A percentile compares a stretch with the other conserved stretches of the same genome.
These are phyloP conservation scores for Coemansia sp. DNA, from an alignment of 192 early-diverging fungal species.

Conservation along the genomic window DNA sequence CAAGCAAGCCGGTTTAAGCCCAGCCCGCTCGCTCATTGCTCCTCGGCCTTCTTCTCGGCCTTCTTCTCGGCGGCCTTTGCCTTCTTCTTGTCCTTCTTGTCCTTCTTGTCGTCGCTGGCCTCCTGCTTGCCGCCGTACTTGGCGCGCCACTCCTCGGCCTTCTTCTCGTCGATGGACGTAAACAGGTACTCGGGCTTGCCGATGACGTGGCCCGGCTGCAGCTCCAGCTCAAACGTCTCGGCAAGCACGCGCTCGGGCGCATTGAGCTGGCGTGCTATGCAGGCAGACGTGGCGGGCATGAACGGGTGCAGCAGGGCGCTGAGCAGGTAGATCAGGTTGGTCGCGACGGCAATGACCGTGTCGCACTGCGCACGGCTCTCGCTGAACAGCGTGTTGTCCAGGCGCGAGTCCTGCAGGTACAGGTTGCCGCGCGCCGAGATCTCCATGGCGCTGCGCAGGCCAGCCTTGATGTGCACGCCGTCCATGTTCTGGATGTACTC, in stretches of 20 bases:
- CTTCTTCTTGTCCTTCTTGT: constrained; percentile 11
- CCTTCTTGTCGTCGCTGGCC: constrained; percentile 6
- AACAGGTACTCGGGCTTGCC: constrained; percentile 91
- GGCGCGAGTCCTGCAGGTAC: constrained; percentile 90
- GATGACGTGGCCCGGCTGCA: constrained; percentile 78
- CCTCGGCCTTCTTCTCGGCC: neutral
- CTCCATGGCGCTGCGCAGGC: constrained; percentile 84
- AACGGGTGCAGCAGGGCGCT: constrained; percentile 84
- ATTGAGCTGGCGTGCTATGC: constrained; percentile 82
- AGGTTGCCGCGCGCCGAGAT: constrained; percentile 92
- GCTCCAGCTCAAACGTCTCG: constrained; percentile 71
- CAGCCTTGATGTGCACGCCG: constrained; percentile 77
- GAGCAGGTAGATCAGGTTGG: constrained; percentile 89
- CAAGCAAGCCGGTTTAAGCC: too few species aligned
- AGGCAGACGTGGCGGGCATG: constrained; percentile 83
- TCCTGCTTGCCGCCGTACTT: constrained; percentile 71
- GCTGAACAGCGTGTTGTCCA: constrained; percentile 85
- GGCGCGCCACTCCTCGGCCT: constrained; percentile 69
- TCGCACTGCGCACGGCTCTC: constrained; percentile 78
- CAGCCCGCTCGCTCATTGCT: constrained; percentile 33
- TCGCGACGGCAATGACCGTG: constrained; percentile 74
- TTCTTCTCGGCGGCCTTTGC: constrained; percentile 1
- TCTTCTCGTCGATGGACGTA: constrained; percentile 80
- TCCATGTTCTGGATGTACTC: constrained; percentile 79
- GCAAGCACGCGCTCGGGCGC: constrained; percentile 73